Percentiles rank a stretch among this genome's conserved stretches.
phyloP scores from a whole-genome alignment of 2,329 filamentous ascomycete species.

The Verticillium dahliae region DNA sequence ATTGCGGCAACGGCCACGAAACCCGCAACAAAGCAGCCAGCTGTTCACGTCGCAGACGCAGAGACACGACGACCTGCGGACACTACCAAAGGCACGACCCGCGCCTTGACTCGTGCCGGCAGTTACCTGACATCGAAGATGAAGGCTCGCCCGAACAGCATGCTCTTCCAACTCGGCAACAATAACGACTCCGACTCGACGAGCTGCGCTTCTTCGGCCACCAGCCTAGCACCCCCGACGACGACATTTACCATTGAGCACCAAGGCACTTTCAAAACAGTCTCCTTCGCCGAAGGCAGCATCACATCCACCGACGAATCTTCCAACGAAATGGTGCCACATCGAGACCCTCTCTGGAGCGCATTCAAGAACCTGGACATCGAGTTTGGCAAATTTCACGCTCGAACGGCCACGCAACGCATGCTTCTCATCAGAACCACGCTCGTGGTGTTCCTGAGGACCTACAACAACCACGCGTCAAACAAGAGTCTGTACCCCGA shows the following conservation, averaged over 20 bases:
- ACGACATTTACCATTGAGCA: slow-evolving; percentile 13
- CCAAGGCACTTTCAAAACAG: slow-evolving; percentile 26
- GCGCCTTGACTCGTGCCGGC: slow-evolving; percentile 35
- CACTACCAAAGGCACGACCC: slow-evolving; percentile 27
- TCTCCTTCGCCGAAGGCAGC: slow-evolving; percentile 29
- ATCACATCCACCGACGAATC: slow-evolving; percentile 35
- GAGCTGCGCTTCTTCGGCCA: slow-evolving; percentile 40
- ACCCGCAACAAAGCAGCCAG: slow-evolving; percentile 20
- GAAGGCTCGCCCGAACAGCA: slow-evolving; percentile 37
- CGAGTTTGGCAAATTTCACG: slow-evolving; percentile 52
- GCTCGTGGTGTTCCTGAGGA: slow-evolving; percentile 71
- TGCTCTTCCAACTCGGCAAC: slow-evolving; percentile 31
- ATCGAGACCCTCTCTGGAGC: slow-evolving; percentile 48
- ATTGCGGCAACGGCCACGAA: slow-evolving; percentile 10
- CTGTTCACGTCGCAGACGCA: slow-evolving; percentile 19
- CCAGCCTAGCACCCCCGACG: slow-evolving; percentile 36
- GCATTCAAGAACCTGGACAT: slow-evolving; percentile 48
- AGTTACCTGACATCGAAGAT: slow-evolving; percentile 42
- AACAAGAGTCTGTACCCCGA: slow-evolving; percentile 61
- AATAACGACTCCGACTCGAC: slow-evolving; percentile 28
- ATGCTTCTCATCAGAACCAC: slow-evolving; percentile 66
- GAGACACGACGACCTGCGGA: slow-evolving; percentile 27
- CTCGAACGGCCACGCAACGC: slow-evolving; percentile 67
- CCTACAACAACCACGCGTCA: slow-evolving; percentile 61
- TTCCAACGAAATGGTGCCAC: slow-evolving; percentile 34